Evolutionary conservation across 2,329 filamentous ascomycete species (phyloP).

Genomic region (Phyllosticta citribraziliensis): DNA sequence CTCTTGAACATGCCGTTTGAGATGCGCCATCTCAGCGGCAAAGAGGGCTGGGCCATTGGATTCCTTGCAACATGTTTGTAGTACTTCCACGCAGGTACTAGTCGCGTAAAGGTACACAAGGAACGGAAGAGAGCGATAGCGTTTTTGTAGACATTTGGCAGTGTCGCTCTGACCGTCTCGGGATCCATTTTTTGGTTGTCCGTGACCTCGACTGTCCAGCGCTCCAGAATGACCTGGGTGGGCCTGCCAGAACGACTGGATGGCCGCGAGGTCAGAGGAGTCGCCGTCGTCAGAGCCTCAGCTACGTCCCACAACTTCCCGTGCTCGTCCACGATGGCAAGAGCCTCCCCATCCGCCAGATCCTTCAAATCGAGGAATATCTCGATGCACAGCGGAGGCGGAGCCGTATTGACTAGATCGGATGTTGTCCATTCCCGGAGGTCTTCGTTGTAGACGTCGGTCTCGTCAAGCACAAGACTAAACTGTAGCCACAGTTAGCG

Average conservation of each 20-base stretch:
- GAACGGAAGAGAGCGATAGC: slow-evolving; percentile 90
- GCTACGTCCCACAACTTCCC: slow-evolving; percentile 89
- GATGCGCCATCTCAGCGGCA: slow-evolving; percentile 76
- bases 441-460: slow-evolving; percentile 75
- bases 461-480: slow-evolving; percentile 88
- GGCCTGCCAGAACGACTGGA: slow-evolving; percentile 33
- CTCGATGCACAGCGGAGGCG: slow-evolving; percentile 80
- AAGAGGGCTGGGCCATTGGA: slow-evolving; percentile 47
- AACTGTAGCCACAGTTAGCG: slow-evolving; percentile 51
- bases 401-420: slow-evolving; percentile 65
- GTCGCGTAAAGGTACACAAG: slow-evolving; percentile 69
- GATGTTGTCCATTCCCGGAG: slow-evolving; percentile 72
- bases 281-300: slow-evolving; percentile 63
- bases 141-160: slow-evolving; percentile 94
- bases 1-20: slow-evolving; percentile 47
- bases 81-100: slow-evolving; percentile 81
- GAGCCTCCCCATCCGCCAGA: slow-evolving; percentile 71
- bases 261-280: slow-evolving; percentile 39
- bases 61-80: slow-evolving; percentile 64
- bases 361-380: slow-evolving; percentile 74
- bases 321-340: slow-evolving; percentile 79
- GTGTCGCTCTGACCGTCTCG: slow-evolving; percentile 13
- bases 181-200: slow-evolving; percentile 45
- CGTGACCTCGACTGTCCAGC: slow-evolving; percentile 81
- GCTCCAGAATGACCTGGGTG: slow-evolving; percentile 75